These are phyloP conservation scores for Podospora australis DNA, from an alignment of 495 filamentous ascomycete species.

Conservation along the genomic window DNA sequence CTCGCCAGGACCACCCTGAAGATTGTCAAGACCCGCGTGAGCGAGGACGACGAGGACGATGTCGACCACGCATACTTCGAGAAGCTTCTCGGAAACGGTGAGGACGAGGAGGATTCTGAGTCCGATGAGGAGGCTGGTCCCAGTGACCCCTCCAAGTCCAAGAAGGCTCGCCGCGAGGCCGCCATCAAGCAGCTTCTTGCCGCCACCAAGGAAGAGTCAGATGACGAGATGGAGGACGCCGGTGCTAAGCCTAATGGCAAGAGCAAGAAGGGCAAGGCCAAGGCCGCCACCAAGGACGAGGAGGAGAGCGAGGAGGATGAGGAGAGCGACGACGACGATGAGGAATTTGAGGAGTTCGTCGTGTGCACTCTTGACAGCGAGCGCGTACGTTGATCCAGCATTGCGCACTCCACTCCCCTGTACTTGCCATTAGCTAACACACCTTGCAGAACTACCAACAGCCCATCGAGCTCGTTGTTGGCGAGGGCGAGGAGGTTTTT, in stretches of 20 bases:
- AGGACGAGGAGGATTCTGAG: constrained; percentile 50
- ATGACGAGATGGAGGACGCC: constrained; percentile 55
- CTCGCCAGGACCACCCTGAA: constrained; percentile 79
- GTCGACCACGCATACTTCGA: constrained; percentile 56
- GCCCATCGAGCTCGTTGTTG: constrained; percentile 83
- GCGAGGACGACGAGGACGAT: constrained; percentile 51
- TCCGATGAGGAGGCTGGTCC: constrained; percentile 80
- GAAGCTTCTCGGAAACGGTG: constrained; percentile 46
- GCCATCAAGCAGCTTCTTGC: constrained; percentile 65
- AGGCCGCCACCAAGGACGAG: constrained; percentile 65
- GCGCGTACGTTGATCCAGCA: constrained; percentile 37
- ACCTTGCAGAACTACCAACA: constrained; percentile 80
- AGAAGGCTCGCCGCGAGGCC: constrained; percentile 69
- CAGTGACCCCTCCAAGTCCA: constrained; percentile 80
- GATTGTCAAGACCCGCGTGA: constrained; percentile 63
- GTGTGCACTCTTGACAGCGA: constrained; percentile 90
- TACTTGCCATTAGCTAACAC: constrained; percentile 15
- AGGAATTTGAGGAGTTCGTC: constrained; percentile 78
- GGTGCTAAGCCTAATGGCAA: constrained; percentile 52
- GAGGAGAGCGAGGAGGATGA: constrained; percentile 52
- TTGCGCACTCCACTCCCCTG: background rate
- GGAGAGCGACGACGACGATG: constrained; percentile 56
- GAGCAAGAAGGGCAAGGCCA: constrained; percentile 70
- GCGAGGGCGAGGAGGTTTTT: constrained; percentile 77
- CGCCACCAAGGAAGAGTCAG: constrained; percentile 51